These are phyloP conservation scores for Elaeis oleifera DNA, from an alignment of 202 grass and related monocot genomes.

Conservation along the genomic window DNA sequence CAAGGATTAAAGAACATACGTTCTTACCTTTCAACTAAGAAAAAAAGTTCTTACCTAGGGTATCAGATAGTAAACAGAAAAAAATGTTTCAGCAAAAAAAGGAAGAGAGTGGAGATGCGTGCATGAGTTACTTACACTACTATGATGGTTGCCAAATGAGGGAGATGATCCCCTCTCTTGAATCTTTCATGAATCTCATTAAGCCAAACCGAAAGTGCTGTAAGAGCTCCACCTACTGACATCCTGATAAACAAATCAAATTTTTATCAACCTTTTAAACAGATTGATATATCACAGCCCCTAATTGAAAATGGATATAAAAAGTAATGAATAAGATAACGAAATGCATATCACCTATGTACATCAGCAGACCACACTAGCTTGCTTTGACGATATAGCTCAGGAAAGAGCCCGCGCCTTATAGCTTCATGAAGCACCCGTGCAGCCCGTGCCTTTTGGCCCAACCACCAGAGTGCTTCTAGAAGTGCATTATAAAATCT, in stretches of 20 bases:
- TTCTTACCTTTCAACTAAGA: too few species aligned
- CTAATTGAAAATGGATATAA: not conserved
- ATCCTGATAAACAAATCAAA: constrained; percentile 51
- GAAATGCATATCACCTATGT: constrained; percentile 57
- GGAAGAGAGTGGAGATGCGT: not conserved
- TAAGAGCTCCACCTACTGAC: constrained; percentile 78
- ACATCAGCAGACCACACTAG: constrained; percentile 89
- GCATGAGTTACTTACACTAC: constrained; percentile 51
- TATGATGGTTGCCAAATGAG: constrained; percentile 69
- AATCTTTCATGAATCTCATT: constrained; percentile 62
- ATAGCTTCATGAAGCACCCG: constrained; percentile 61
- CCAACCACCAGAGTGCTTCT: constrained; percentile 88
- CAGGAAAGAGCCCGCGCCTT: constrained; percentile 75
- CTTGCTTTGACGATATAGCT: constrained; percentile 60
- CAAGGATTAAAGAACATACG: too few species aligned
- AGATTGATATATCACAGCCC: too few species aligned
- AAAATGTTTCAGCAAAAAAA: not conserved
- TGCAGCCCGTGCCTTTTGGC: constrained; percentile 66
- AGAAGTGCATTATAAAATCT: constrained; percentile 81
- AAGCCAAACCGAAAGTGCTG: constrained; percentile 74
- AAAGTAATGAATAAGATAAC: not conserved
- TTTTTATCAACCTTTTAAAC: constrained; percentile 6
- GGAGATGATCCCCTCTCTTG: constrained; percentile 60
- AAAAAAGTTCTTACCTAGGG: too few species aligned
- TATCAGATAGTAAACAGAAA: not conserved